These are phyloP conservation scores for Leccinum broughii DNA, from an alignment of 768 basidiomycete species.

Conservation along the genomic window DNA sequence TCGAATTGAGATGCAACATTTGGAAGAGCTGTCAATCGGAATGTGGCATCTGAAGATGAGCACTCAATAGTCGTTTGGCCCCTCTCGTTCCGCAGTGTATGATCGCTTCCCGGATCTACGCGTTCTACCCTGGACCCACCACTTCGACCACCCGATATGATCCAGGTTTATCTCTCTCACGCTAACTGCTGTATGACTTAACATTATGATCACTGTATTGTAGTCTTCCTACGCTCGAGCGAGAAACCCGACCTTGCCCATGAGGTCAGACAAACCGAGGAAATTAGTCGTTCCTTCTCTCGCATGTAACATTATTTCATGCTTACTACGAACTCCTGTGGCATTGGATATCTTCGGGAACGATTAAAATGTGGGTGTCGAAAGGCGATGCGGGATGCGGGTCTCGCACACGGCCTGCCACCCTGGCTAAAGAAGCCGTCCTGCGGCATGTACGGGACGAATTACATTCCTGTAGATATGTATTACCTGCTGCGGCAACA, in stretches of 20 bases:
- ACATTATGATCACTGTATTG: constrained; percentile 20
- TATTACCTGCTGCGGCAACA: constrained; percentile 46
- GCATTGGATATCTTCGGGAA: constrained; percentile 1
- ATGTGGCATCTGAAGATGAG: constrained; percentile 70
- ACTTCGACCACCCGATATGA: constrained; percentile 13
- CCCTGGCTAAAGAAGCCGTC: constrained; percentile 5
- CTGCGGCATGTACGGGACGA: not conserved
- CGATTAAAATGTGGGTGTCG: constrained; percentile 14
- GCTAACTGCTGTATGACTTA: constrained; percentile 22
- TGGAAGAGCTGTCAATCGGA: constrained; percentile 68
- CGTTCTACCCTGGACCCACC: constrained; percentile 7
- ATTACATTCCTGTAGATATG: constrained; percentile 23
- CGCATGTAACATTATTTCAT: constrained; percentile 25
- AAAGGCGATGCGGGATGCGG: constrained; percentile 3
- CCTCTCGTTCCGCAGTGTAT: constrained; percentile 6
- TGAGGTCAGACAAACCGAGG: not conserved
- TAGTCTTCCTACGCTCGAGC: not conserved
- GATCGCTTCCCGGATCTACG: constrained; percentile 12
- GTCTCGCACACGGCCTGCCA: not conserved
- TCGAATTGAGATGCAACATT: constrained; percentile 65
- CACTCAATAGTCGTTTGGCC: constrained; percentile 22
- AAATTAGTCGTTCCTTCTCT: not conserved
- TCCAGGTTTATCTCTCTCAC: constrained; percentile 5
- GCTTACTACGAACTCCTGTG: constrained; percentile 7
- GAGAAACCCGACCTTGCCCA: not conserved